Evolutionary conservation across 78 protist genomes (phyloP).

Genomic region (Planoprotostelium fungivorum): DNA sequence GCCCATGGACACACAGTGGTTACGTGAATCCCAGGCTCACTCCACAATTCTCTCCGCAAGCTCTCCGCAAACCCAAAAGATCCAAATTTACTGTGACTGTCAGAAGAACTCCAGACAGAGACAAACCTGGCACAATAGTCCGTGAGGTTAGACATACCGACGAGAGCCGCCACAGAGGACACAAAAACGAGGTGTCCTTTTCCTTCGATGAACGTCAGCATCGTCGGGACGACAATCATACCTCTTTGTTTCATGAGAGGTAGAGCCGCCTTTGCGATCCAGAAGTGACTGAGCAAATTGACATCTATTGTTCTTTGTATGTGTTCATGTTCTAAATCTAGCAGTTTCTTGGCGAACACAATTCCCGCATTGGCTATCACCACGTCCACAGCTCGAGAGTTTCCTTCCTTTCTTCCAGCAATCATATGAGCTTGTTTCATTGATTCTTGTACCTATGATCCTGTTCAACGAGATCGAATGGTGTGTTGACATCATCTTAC

Average conservation of each 20-base stretch:
- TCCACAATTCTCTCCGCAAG: background rate
- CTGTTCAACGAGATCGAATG: background rate
- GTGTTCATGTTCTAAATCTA: background rate
- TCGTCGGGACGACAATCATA: too few relatives aligned
- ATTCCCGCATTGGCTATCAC: background rate
- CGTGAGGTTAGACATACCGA: background rate
- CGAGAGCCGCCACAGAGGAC: background rate
- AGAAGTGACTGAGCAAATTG: background rate
- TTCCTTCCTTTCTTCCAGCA: background rate
- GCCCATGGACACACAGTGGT: background rate
- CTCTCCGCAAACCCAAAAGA: background rate
- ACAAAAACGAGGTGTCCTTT: background rate
- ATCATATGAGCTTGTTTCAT: background rate
- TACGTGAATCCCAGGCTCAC: background rate
- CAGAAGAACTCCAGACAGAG: background rate
- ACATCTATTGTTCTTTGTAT: background rate
- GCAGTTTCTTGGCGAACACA: background rate
- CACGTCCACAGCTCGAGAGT: background rate
- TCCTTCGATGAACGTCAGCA: background rate
- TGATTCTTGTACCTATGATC: background rate
- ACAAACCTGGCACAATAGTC: background rate
- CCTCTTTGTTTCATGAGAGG: background rate
- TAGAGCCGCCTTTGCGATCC: background rate
- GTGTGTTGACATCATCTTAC: background rate
- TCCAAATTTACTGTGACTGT: background rate